Evolutionary conservation across 352 stramenopile species (phyloP).

Genomic region (Discostella stelligera): DNA sequence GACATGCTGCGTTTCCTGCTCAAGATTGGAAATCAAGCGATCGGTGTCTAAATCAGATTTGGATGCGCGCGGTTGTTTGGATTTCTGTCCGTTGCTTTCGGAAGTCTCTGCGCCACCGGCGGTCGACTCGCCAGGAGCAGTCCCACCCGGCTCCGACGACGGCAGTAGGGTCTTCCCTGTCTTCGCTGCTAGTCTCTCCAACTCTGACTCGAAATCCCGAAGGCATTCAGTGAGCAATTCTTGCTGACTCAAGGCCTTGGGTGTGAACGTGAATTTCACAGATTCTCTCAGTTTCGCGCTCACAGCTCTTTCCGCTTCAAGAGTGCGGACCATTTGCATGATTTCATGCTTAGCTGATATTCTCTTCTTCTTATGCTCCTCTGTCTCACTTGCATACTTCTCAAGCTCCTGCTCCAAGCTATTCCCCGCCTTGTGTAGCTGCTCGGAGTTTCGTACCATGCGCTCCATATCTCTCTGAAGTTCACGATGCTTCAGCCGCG

Average conservation of each 20-base stretch:
- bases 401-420: slow-evolving; percentile 67
- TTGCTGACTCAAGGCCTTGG: slow-evolving; percentile 73
- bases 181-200: slow-evolving; percentile 55
- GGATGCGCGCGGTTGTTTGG: slow-evolving; percentile 23
- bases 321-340: slow-evolving; percentile 68
- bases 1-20: slow-evolving; percentile 74
- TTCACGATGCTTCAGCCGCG: slow-evolving; percentile 66
- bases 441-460: slow-evolving; percentile 73
- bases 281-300: slow-evolving; percentile 59
- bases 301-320: slow-evolving; percentile 66
- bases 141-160: slow-evolving; percentile 17
- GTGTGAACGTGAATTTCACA: slow-evolving; percentile 75
- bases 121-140: neutral
- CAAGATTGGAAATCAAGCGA: slow-evolving; percentile 63
- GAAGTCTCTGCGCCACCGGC: slow-evolving; percentile 11
- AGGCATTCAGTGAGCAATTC: slow-evolving; percentile 64
- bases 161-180: slow-evolving; percentile 55
- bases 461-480: slow-evolving; percentile 69
- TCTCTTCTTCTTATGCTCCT: slow-evolving; percentile 79
- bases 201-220: slow-evolving; percentile 60
- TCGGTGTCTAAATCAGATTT: slow-evolving; percentile 60
- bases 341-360: slow-evolving; percentile 76
- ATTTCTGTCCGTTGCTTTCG: slow-evolving; percentile 24
- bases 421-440: slow-evolving; percentile 66
- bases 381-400: slow-evolving; percentile 66